Base-by-base conservation (phyloP, 225 moss, liverwort and hornwort genomes). In the Sphagnum tenellum region DNA sequence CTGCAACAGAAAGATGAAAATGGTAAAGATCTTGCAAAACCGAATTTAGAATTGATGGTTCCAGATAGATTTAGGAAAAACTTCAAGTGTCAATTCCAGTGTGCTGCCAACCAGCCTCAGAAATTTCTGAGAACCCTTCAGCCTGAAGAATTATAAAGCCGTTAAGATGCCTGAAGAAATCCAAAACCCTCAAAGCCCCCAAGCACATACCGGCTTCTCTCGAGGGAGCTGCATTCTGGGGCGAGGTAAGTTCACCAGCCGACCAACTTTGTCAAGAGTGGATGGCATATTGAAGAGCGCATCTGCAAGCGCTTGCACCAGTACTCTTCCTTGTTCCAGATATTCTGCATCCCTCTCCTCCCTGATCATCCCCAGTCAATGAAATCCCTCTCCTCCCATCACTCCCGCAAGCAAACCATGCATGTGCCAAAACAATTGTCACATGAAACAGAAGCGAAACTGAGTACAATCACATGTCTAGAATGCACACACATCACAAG, bases 251-350 rank as follows among this genome's bases (percentile, higher is more conserved):
- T 80, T 86, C 55, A 90, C 89, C 65, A 98, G 73, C 49, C 98
- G 83, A 54, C 98, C 98, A 47, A 76, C 81, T 76, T 88, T 93
- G 61, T 98, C 98, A 49, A 86, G 75, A 2, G 82, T 86, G 5
- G 87, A 87, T 9, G 98, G 93, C 66, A 98, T 66, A 54, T 90
- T 83, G 12, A 81, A 76, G 3, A 83, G 69, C 66, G 68, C 83
- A 12, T 90, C 87, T 12, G 78, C 77, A 13, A 98, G 89, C 46
- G 83, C 70, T 74, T 90, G 98, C 66, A 98, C 89, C n/a, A 98
- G 69, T 77, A 70, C 83, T 55, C 83, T 83, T 4, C 85, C 90
- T 44, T 77, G 72, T 72, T 86, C 83, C 59, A 93, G 46, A 44
- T 69, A 83, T 65, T 82, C 85, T 45, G 61, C 75, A 69, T 83